Conservation (phyloP, 495 filamentous ascomycete species). For the Aspergillus mulundensis region DNA sequence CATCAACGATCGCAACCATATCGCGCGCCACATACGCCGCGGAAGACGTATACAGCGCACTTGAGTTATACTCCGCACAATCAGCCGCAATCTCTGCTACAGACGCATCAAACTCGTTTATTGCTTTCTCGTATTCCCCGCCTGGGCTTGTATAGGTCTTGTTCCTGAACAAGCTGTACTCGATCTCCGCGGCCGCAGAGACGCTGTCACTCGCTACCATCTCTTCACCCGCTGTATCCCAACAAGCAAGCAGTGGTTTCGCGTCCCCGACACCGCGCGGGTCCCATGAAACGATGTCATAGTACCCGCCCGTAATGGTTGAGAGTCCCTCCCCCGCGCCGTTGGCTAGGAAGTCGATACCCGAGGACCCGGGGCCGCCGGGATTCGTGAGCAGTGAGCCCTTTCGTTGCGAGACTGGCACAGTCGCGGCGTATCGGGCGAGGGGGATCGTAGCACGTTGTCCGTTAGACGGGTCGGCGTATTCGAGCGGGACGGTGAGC, state of each 20-base stretch:
- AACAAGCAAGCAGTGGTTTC: neutral
- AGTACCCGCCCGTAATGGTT: neutral
- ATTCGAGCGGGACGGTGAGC: slow-evolving; percentile 5
- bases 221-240: neutral
- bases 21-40: slow-evolving; percentile 8
- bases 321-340: slow-evolving; percentile 2
- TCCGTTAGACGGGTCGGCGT: neutral
- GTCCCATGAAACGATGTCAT: slow-evolving; percentile 8
- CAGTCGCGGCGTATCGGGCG: slow-evolving; percentile 1
- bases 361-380: slow-evolving; percentile 5
- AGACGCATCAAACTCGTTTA: neutral
- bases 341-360: neutral
- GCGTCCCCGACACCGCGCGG: slow-evolving; percentile 5
- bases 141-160: neutral
- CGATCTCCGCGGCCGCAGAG: slow-evolving; percentile 1
- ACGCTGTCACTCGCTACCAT: neutral
- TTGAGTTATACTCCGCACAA: slow-evolving; percentile 4
- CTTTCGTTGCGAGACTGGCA: neutral
- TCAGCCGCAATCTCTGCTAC: neutral
- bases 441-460: neutral
- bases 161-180: slow-evolving; percentile 4
- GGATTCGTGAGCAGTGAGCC: slow-evolving; percentile 10
- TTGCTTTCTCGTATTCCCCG: neutral
- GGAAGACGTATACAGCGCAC: slow-evolving; percentile 6
- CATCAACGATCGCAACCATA: slow-evolving; percentile 7